Conservation (phyloP, 768 basidiomycete species). For the Neoboletus magnificus region DNA sequence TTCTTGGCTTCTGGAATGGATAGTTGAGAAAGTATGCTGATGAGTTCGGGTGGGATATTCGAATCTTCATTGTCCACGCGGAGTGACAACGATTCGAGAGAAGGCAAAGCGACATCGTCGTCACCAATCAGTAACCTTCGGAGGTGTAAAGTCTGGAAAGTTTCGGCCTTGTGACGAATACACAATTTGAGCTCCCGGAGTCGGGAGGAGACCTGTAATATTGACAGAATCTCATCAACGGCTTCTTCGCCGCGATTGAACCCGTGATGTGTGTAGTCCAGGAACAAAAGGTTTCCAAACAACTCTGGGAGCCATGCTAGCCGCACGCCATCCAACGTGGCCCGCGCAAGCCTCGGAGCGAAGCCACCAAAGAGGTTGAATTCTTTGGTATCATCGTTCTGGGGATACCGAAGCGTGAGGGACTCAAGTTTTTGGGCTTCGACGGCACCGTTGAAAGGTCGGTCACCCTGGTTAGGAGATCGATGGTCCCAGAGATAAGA, state of each 20-base stretch:
- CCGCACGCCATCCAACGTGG: conserved; percentile 62
- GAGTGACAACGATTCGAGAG: conserved; percentile 47
- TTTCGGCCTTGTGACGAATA: conserved; percentile 43
- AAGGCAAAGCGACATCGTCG: conserved; percentile 40
- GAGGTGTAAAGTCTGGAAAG: conserved; percentile 16
- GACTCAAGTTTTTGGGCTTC: conserved; percentile 49
- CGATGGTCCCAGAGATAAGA: conserved; percentile 24
- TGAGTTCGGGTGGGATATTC: conserved; percentile 62
- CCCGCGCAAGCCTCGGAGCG: conserved; percentile 53
- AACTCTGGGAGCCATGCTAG: conserved; percentile 61
- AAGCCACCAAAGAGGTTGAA: conserved; percentile 61
- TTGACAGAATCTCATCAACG: conserved; percentile 53
- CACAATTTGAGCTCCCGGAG: conserved; percentile 54
- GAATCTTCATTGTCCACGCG: conserved; percentile 52
- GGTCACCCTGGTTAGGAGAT: conserved; percentile 8
- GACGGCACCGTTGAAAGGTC: conserved; percentile 19
- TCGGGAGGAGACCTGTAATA: conserved; percentile 51
- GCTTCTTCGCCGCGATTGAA: conserved; percentile 58
- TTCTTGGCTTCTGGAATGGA: conserved; percentile 45
- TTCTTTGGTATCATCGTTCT: conserved; percentile 68
- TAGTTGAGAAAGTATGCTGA: conserved; percentile 48
- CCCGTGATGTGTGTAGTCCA: conserved; percentile 73
- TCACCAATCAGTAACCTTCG: conserved; percentile 22
- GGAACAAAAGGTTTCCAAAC: conserved; percentile 56
- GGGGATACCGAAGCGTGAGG: conserved; percentile 54